phyloP scores from a whole-genome alignment of 2,329 filamentous ascomycete genomes.

The Akanthomyces uredinophilus region DNA sequence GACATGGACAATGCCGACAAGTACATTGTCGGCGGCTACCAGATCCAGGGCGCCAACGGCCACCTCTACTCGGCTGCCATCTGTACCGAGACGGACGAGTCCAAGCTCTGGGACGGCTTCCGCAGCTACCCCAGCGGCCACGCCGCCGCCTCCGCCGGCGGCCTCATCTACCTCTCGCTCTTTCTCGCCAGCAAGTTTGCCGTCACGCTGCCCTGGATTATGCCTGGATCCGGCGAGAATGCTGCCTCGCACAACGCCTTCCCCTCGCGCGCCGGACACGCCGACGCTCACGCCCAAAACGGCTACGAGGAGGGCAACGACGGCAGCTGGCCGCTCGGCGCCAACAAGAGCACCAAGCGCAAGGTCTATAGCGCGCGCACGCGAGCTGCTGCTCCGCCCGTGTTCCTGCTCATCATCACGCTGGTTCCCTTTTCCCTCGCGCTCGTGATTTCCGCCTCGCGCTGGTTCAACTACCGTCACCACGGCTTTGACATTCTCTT shows the following conservation, averaged over 20 bases:
- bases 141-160: conserved; percentile 66
- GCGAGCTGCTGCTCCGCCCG: conserved; percentile 74
- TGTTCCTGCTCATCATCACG: conserved; percentile 68
- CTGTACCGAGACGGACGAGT: conserved; percentile 60
- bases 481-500: conserved; percentile 90
- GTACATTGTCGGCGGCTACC: conserved; percentile 60
- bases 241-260: conserved; percentile 58
- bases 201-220: conserved; percentile 66
- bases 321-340: conserved; percentile 19
- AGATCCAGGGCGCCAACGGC: conserved; percentile 48
- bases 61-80: conserved; percentile 71
- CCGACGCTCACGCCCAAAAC: conserved; percentile 23
- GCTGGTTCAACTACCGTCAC: conserved; percentile 85
- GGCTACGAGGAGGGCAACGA: conserved; percentile 32
- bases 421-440: conserved; percentile 68
- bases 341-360: conserved; percentile 26
- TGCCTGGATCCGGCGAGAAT: conserved; percentile 43
- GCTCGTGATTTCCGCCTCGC: conserved; percentile 76
- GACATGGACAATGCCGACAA: conserved; percentile 58
- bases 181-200: conserved; percentile 82
- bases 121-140: conserved; percentile 62
- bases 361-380: conserved; percentile 45
- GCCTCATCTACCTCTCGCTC: conserved; percentile 78
- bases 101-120: conserved; percentile 72
- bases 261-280: conserved; percentile 58